These are phyloP conservation scores for Dichotomocladium elegans DNA, from an alignment of 371 early-diverging fungal genomes.

Conservation along the genomic window DNA sequence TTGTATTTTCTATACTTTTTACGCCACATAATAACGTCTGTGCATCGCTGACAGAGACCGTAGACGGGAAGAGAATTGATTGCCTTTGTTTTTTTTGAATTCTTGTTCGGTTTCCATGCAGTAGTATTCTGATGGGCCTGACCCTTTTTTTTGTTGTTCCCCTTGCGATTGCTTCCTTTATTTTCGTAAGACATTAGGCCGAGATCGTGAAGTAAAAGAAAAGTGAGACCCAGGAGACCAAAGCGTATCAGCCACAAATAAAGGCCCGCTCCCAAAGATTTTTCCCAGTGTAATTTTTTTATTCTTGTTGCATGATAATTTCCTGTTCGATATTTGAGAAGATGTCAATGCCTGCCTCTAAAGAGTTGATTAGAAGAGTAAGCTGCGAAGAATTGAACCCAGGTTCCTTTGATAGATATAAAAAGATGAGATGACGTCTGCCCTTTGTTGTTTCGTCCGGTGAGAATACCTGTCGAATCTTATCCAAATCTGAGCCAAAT, in stretches of 20 bases:
- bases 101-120: constrained; percentile 85
- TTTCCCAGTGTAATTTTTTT: too few species aligned
- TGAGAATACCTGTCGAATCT: constrained; percentile 41
- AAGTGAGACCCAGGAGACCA: neutral
- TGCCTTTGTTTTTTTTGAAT: constrained; percentile 71
- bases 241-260: neutral
- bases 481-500: constrained; percentile 42
- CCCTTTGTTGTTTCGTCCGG: neutral
- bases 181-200: constrained; percentile 24
- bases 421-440: neutral
- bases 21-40: constrained; percentile 86
- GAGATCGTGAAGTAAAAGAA: neutral
- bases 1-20: constrained; percentile 97
- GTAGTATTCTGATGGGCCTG: constrained; percentile 90
- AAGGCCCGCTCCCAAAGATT: too few species aligned
- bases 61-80: constrained; percentile 81
- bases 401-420: constrained; percentile 26
- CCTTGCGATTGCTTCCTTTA: constrained; percentile 52
- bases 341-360: constrained; percentile 45
- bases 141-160: constrained; percentile 65
- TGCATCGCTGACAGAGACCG: constrained; percentile 88
- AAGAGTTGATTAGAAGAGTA: constrained; percentile 39
- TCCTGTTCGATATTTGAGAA: constrained; percentile 39
- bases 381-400: constrained; percentile 27
- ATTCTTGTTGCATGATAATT: constrained; percentile 20